A percentile compares a stretch with the other conserved stretches of the same genome.
phyloP scores from a whole-genome alignment of 495 filamentous ascomycete genomes.

The Xylaria castorea region DNA sequence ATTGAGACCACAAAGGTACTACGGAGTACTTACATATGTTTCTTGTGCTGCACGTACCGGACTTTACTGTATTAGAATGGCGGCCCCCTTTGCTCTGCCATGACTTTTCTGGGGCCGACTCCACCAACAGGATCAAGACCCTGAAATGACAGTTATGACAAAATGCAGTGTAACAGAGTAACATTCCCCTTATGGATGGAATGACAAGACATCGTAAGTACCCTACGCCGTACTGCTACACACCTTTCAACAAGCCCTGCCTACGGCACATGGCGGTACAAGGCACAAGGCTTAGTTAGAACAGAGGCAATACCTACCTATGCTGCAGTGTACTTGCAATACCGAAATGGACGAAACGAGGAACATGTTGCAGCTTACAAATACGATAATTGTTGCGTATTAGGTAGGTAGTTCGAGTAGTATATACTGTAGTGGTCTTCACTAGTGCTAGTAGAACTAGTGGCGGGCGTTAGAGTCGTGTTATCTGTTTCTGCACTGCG shows the following conservation, averaged over 20 bases:
- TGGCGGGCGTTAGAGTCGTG: conserved; percentile 8
- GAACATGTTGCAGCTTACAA: conserved; percentile 15
- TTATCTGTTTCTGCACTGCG: background rate
- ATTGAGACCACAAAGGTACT: background rate
- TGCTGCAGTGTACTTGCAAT: background rate
- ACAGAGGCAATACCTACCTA: background rate
- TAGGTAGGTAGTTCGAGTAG: conserved; percentile 12
- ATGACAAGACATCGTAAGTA: background rate
- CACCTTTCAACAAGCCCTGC: background rate
- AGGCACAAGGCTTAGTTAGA: background rate
- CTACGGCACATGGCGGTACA: background rate
- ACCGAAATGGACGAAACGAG: background rate
- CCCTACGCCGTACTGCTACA: conserved; percentile 3
- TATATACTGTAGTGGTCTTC: background rate
- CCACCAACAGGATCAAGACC: conserved; percentile 22
- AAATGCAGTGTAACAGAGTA: background rate
- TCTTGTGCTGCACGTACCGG: background rate
- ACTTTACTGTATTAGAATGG: conserved; percentile 7
- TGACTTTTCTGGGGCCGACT: background rate
- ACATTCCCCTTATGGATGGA: background rate
- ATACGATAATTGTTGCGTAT: background rate
- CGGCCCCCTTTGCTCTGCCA: conserved; percentile 15
- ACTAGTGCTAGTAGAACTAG: background rate
- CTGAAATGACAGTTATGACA: conserved; percentile 19
- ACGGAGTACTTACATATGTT: background rate